Percentiles rank a stretch among this genome's conserved stretches.
phyloP scores from a whole-genome alignment of 805 yeast genomes.

The Ogataea ramenticola region DNA sequence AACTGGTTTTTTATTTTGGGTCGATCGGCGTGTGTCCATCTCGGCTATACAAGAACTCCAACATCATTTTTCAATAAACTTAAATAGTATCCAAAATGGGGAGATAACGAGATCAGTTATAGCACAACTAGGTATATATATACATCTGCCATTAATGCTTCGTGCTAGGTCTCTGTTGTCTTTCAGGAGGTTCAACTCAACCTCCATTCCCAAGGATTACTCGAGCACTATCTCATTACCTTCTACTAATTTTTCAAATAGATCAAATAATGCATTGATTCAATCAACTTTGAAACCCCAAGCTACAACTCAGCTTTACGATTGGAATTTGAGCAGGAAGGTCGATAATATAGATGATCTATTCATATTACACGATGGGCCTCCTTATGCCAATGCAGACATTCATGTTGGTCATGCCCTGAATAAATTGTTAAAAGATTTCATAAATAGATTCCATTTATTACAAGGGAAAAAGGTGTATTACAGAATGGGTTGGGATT shows the following conservation, averaged over 20 bases:
- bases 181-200: not conserved
- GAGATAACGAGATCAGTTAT: no score
- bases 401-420: conserved; percentile 89
- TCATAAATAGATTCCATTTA: conserved; percentile 66
- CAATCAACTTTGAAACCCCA: conserved; percentile 38
- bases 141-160: no score
- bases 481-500: conserved; percentile 96
- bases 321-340: conserved; percentile 42
- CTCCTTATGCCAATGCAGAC: conserved; percentile 97
- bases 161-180: not conserved
- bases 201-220: conserved; percentile 25
- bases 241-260: conserved; percentile 55
- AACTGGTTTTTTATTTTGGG: no score
- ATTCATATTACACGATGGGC: conserved; percentile 89
- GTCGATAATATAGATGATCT: conserved; percentile 27
- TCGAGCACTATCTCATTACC: conserved; percentile 60
- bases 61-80: no score
- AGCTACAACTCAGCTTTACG: conserved; percentile 54
- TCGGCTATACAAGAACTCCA: no score
- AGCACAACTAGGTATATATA: no score
- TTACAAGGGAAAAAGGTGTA: conserved; percentile 53
- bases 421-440: conserved; percentile 84
- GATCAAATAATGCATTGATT: conserved; percentile 43
- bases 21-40: no score
- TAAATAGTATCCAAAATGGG: no score